Evolutionary conservation across 768 basidiomycete species (phyloP).

Genomic region (Agrocybe praecox): DNA sequence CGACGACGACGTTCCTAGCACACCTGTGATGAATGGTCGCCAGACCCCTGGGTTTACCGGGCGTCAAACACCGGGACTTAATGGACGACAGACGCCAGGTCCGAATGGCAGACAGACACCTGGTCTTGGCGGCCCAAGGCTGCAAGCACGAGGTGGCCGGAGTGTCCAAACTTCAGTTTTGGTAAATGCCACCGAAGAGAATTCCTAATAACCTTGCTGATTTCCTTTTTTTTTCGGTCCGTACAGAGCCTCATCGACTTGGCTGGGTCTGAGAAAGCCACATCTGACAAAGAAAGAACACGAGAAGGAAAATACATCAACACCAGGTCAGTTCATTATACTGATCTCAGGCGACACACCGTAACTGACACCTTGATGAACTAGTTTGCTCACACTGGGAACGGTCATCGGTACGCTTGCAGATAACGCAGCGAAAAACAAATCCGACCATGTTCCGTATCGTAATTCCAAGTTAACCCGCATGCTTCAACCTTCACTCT

Average conservation of each 20-base stretch:
- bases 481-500: slow-evolving; percentile 91
- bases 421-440: slow-evolving; percentile 81
- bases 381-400: slow-evolving; percentile 87
- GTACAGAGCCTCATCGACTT: slow-evolving; percentile 88
- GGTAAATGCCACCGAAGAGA: slow-evolving; percentile 39
- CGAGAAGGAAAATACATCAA: slow-evolving; percentile 98
- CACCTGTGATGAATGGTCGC: slow-evolving; percentile 23
- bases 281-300: slow-evolving; percentile 94
- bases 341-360: neutral
- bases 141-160: slow-evolving; percentile 78
- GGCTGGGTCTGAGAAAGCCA: slow-evolving; percentile 96
- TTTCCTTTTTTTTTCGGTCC: slow-evolving; percentile 2
- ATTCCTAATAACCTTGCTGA: neutral
- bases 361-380: slow-evolving; percentile 9
- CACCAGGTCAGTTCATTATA: slow-evolving; percentile 53
- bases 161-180: slow-evolving; percentile 79
- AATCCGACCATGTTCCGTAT: slow-evolving; percentile 91
- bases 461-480: slow-evolving; percentile 95
- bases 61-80: slow-evolving; percentile 39
- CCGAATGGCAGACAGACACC: slow-evolving; percentile 43
- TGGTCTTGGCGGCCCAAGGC: slow-evolving; percentile 52
- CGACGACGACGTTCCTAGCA: slow-evolving; percentile 43
- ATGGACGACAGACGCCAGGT: slow-evolving; percentile 48
- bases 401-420: slow-evolving; percentile 91
- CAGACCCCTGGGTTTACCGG: slow-evolving; percentile 49